phyloP scores from a whole-genome alignment of 179 eudicot species.

The Patellifolia procumbens region DNA sequence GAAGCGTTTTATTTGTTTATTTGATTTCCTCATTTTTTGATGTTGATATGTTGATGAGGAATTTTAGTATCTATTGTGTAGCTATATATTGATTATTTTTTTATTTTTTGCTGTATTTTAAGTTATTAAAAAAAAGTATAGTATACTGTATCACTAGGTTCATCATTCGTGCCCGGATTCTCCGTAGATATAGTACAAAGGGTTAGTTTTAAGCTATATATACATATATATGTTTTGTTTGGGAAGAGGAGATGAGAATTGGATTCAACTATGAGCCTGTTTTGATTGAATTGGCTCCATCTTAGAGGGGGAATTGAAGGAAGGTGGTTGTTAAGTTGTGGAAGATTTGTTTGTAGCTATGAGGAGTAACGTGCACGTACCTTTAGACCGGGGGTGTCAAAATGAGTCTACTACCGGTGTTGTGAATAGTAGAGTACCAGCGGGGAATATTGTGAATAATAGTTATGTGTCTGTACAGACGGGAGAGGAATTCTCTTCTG shows the following conservation, averaged over 20 bases:
- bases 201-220: neutral
- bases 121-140: neutral
- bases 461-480: constrained; percentile 72
- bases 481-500: constrained; percentile 82
- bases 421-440: constrained; percentile 31
- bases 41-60: neutral
- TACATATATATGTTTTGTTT: neutral
- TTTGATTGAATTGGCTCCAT: neutral
- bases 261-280: constrained; percentile 11
- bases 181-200: constrained; percentile 4
- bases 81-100: constrained; percentile 9
- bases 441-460: constrained; percentile 38
- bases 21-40: neutral
- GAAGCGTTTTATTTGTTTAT: neutral
- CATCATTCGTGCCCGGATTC: constrained; percentile 19
- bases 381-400: constrained; percentile 37
- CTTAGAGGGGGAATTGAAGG: constrained; percentile 13
- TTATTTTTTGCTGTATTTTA: constrained; percentile 17
- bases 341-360: constrained; percentile 36
- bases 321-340: constrained; percentile 11
- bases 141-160: constrained; percentile 22
- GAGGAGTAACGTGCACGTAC: constrained; percentile 45
- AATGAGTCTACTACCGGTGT: constrained; percentile 33
- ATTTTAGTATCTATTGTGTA: constrained; percentile 7
- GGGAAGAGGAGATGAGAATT: constrained; percentile 4